Conservation (phyloP, 2,329 filamentous ascomycete genomes). For the Aspergillus sp. region DNA sequence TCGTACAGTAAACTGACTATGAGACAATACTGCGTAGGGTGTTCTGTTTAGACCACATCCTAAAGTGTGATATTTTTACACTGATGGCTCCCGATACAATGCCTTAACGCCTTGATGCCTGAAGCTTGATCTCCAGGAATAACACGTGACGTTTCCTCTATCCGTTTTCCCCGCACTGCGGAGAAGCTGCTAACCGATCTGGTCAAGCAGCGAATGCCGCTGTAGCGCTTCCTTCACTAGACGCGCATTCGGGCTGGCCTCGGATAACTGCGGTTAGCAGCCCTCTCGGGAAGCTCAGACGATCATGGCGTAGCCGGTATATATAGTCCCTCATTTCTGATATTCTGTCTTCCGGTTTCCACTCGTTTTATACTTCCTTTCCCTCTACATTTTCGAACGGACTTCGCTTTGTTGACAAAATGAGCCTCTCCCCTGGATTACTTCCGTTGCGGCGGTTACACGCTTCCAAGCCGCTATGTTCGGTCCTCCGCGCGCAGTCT, state of each 20-base stretch:
- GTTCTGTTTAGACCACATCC: too few species aligned
- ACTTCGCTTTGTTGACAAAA: constrained; percentile 2
- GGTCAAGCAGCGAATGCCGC: neutral
- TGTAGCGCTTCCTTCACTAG: neutral
- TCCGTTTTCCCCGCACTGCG: neutral
- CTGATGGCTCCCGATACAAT: neutral
- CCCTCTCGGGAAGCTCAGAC: neutral
- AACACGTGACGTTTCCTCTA: neutral
- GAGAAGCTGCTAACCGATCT: neutral
- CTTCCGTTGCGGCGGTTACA: constrained; percentile 9
- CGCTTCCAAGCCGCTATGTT: constrained; percentile 3
- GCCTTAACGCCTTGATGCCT: neutral
- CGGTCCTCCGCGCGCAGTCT: neutral
- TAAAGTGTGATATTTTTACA: too few species aligned
- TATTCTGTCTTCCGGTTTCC: neutral
- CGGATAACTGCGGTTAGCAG: neutral
- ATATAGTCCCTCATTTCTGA: neutral
- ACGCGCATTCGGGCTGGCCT: neutral
- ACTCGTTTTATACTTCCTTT: neutral
- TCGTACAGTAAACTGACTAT: too few species aligned
- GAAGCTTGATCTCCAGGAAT: neutral
- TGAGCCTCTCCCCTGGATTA: constrained; percentile 10
- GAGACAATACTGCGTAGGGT: too few species aligned
- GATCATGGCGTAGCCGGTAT: neutral
- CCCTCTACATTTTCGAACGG: neutral